These are phyloP conservation scores for Fusarium coicis DNA, from an alignment of 2,329 filamentous ascomycete species.

Conservation along the genomic window DNA sequence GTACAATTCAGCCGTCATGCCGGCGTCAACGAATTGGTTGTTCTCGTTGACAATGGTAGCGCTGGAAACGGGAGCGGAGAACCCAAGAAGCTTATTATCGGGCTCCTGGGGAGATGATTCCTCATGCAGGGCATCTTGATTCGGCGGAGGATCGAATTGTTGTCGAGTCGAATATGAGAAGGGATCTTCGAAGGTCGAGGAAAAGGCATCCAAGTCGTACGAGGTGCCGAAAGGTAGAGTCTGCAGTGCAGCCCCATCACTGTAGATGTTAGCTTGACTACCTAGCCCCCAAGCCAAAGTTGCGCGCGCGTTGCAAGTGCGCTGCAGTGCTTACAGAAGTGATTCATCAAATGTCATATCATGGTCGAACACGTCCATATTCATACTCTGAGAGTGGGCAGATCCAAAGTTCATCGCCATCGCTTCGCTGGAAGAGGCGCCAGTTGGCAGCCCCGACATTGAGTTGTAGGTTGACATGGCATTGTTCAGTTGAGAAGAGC, in stretches of 20 bases:
- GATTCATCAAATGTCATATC: constrained; percentile 67
- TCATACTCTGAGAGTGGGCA: constrained; percentile 50
- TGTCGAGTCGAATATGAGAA: constrained; percentile 67
- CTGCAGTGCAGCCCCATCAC: constrained; percentile 50
- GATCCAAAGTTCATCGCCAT: constrained; percentile 58
- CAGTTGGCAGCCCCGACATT: constrained; percentile 62
- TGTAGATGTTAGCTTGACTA: constrained; percentile 38
- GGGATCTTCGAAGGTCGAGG: constrained; percentile 73
- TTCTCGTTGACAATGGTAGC: constrained; percentile 72
- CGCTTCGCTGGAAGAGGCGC: constrained; percentile 56
- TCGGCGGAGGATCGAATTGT: constrained; percentile 58
- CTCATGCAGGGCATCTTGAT: constrained; percentile 57
- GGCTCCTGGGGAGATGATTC: constrained; percentile 65
- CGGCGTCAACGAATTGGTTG: constrained; percentile 70
- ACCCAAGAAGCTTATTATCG: constrained; percentile 79
- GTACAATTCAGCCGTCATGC: constrained; percentile 79
- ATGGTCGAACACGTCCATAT: constrained; percentile 63
- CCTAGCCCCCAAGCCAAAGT: not conserved
- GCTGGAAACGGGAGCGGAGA: constrained; percentile 71
- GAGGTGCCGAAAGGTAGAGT: constrained; percentile 65
- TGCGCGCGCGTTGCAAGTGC: constrained; percentile 26
- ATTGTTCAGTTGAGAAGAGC: constrained; percentile 52
- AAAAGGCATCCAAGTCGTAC: constrained; percentile 70
- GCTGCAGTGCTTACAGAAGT: constrained; percentile 57
- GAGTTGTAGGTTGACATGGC: constrained; percentile 69